Conservation (phyloP, 2,329 filamentous ascomycete genomes). For the Pseudogymnoascus sp. region DNA sequence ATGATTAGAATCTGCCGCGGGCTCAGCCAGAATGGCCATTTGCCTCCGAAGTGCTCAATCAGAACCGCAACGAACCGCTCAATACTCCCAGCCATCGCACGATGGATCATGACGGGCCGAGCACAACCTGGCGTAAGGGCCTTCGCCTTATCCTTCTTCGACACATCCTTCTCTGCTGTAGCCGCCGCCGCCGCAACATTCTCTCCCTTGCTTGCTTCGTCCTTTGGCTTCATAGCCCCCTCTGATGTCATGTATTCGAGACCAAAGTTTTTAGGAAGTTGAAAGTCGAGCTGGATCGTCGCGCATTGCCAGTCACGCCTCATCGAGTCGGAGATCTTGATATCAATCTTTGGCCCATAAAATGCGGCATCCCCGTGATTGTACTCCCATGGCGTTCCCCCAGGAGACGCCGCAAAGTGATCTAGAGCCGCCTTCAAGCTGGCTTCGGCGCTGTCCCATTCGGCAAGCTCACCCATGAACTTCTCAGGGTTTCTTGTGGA, state of each 20-base stretch:
- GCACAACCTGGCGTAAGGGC: conserved; percentile 61
- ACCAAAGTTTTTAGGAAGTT: conserved; percentile 77
- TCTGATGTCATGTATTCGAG: conserved; percentile 78
- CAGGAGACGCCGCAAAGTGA: conserved; percentile 54
- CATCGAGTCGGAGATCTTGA: conserved; percentile 84
- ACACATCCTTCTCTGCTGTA: conserved; percentile 24
- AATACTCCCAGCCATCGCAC: conserved; percentile 69
- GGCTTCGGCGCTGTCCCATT: conserved; percentile 82
- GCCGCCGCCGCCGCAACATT: not conserved
- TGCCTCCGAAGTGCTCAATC: conserved; percentile 77
- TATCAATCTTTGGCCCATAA: conserved; percentile 98
- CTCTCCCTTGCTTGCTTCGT: conserved; percentile 20
- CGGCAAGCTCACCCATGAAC: conserved; percentile 76
- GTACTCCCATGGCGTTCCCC: conserved; percentile 71
- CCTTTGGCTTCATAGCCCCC: conserved; percentile 38
- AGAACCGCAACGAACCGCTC: conserved; percentile 66
- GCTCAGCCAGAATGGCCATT: conserved; percentile 85
- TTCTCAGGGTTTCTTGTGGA: conserved; percentile 83
- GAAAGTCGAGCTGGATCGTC: conserved; percentile 91
- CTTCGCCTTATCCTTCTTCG: conserved; percentile 37
- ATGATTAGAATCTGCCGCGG: conserved; percentile 76
- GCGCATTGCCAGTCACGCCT: conserved; percentile 82
- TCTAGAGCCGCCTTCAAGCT: conserved; percentile 74
- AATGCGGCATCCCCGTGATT: conserved; percentile 96
- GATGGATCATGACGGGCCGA: conserved; percentile 80